A percentile compares a stretch with the other conserved stretches of the same genome.
These are phyloP conservation scores for Colletotrichum viniferum DNA, from an alignment of 2,329 filamentous ascomycete genomes.

Conservation along the genomic window DNA sequence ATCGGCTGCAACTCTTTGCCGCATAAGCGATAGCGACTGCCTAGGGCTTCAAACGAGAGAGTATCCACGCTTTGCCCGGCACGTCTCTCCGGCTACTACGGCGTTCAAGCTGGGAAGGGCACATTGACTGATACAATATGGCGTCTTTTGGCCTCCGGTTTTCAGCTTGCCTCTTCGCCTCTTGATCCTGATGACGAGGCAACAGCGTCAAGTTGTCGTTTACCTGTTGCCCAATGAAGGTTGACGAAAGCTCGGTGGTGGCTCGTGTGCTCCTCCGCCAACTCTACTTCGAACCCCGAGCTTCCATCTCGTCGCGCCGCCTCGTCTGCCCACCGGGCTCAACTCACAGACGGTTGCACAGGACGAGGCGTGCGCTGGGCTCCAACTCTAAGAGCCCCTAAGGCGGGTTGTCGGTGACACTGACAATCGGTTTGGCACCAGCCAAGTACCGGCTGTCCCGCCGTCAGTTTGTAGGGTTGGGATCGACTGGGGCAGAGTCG, in stretches of 20 bases:
- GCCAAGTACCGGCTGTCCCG: conserved; percentile 3
- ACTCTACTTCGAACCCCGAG: background rate
- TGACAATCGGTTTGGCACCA: background rate
- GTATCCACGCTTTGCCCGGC: background rate
- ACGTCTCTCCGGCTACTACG: background rate
- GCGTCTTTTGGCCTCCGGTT: background rate
- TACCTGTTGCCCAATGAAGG: background rate
- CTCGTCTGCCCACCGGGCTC: background rate
- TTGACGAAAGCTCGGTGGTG: background rate
- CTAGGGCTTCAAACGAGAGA: background rate
- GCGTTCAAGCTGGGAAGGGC: background rate
- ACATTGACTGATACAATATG: background rate
- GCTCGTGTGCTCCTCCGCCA: background rate
- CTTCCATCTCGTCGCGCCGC: background rate
- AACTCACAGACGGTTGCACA: background rate
- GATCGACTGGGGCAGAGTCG: background rate
- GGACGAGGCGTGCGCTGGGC: background rate
- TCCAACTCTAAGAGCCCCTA: background rate
- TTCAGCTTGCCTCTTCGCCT: background rate
- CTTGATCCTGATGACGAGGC: background rate
- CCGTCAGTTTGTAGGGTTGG: background rate
- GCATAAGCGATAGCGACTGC: background rate
- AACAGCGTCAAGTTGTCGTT: background rate
- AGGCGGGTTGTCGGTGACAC: background rate
- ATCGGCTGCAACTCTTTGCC: background rate